Conservation (phyloP, 2,329 filamentous ascomycete species). For the Penicillium sp. region DNA sequence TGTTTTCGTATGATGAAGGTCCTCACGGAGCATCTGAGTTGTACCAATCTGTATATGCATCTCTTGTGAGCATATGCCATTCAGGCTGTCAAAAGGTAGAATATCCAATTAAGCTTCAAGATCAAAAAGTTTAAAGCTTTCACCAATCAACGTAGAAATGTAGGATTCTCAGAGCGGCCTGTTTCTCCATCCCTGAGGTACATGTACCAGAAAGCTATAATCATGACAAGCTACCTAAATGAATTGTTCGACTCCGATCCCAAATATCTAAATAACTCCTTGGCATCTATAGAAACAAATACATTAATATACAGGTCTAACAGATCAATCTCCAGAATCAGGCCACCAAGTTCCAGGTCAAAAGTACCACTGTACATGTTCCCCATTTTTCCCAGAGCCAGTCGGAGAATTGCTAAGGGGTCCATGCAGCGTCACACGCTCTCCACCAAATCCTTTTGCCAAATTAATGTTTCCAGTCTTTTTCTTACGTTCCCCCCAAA, state of each 20-base stretch:
- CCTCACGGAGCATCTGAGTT: constrained; percentile 59
- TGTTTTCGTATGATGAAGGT: constrained; percentile 67
- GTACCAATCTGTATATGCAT: constrained; percentile 63
- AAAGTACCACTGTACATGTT: not conserved
- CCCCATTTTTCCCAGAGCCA: not conserved
- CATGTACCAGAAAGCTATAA: too few relatives aligned
- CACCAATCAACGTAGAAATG: too few relatives aligned
- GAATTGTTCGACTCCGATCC: too few relatives aligned
- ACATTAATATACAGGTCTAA: not conserved
- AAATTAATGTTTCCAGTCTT: not conserved
- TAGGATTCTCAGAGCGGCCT: not conserved
- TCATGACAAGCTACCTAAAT: too few relatives aligned
- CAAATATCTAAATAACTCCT: not conserved
- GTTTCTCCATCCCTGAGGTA: too few relatives aligned
- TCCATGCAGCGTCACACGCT: constrained; percentile 6
- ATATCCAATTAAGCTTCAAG: too few relatives aligned
- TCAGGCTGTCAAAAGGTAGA: too few relatives aligned
- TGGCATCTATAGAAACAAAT: constrained; percentile 6
- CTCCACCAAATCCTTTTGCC: not conserved
- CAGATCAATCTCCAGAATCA: not conserved
- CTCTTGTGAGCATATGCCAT: constrained; percentile 23
- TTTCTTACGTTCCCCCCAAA: not conserved
- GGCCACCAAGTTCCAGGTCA: not conserved
- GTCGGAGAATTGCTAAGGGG: constrained; percentile 13
- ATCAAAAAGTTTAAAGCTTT: too few relatives aligned